Conservation (phyloP, 768 basidiomycete species). For the Exsudoporus frostii region DNA sequence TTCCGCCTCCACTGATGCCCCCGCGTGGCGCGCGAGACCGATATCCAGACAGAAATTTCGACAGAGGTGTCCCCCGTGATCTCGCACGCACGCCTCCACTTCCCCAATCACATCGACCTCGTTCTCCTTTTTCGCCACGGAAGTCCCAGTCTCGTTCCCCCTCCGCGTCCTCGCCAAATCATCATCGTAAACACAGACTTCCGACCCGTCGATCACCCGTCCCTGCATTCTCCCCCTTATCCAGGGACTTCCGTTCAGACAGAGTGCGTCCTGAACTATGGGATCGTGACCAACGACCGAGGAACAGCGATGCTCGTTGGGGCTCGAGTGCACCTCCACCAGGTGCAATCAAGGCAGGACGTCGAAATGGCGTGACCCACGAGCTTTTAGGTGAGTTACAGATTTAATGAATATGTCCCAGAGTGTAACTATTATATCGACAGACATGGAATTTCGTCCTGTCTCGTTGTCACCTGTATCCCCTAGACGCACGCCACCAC, state of each 20-base stretch:
- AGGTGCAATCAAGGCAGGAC: constrained; percentile 3
- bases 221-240: constrained; percentile 38
- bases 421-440: background rate
- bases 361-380: constrained; percentile 2
- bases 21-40: constrained; percentile 24
- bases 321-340: constrained; percentile 8
- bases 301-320: constrained; percentile 26
- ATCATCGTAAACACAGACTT: constrained; percentile 31
- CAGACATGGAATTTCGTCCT: constrained; percentile 20
- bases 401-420: background rate
- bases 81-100: constrained; percentile 20
- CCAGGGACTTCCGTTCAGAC: constrained; percentile 34
- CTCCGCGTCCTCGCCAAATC: constrained; percentile 34
- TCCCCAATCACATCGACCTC: constrained; percentile 20
- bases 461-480: constrained; percentile 24
- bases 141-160: constrained; percentile 38
- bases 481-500: constrained; percentile 19
- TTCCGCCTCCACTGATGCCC: constrained; percentile 1
- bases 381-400: constrained; percentile 13
- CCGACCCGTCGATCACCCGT: constrained; percentile 38
- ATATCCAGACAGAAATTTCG: constrained; percentile 20
- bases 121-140: constrained; percentile 21
- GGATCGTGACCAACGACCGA: constrained; percentile 36
- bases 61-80: constrained; percentile 24
- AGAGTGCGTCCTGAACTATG: constrained; percentile 33